phyloP scores from a whole-genome alignment of 148 eudicot genomes.

The Camellia lanceoleosa region DNA sequence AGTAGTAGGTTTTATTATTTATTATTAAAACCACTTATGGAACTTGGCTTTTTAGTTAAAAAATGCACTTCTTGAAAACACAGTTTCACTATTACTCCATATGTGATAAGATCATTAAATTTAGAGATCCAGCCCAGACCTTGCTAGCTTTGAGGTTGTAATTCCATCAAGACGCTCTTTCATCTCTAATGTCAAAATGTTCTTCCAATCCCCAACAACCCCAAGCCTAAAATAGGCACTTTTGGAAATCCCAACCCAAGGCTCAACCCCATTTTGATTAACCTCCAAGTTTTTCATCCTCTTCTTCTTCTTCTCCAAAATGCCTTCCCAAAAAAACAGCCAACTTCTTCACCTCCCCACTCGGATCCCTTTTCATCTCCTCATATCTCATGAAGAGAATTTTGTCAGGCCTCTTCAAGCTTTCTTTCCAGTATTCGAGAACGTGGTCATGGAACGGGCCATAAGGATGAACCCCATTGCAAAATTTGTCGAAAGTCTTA shows the following conservation, averaged over 20 bases:
- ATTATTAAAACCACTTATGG: too few relatives aligned
- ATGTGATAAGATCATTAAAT: too few relatives aligned
- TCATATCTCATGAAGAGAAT: slow-evolving; percentile 31
- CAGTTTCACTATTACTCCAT: too few relatives aligned
- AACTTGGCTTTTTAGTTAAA: too few relatives aligned
- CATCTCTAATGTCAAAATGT: slow-evolving; percentile 16
- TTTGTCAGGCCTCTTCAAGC: slow-evolving; percentile 25
- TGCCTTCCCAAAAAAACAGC: slow-evolving; percentile 27
- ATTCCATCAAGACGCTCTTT: slow-evolving; percentile 8
- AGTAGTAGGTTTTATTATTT: too few relatives aligned
- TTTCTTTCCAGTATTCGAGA: slow-evolving; percentile 26
- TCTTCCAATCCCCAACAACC: slow-evolving; percentile 22
- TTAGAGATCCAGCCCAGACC: slow-evolving; percentile 7
- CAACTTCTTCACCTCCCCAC: slow-evolving; percentile 22
- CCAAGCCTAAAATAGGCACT: slow-evolving; percentile 18
- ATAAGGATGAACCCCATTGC: slow-evolving; percentile 20
- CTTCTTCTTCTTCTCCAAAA: slow-evolving; percentile 17
- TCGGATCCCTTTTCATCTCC: slow-evolving; percentile 26
- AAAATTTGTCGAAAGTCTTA: slow-evolving; percentile 20
- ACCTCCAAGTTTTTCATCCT: slow-evolving; percentile 24
- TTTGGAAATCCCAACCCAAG: background rate
- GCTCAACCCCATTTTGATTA: slow-evolving; percentile 21
- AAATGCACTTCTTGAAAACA: too few relatives aligned
- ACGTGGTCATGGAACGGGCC: slow-evolving; percentile 20
- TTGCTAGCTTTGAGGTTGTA: slow-evolving; percentile 1